Conservation (phyloP, 2,329 filamentous ascomycete species). For the Lomentospora prolificans region DNA sequence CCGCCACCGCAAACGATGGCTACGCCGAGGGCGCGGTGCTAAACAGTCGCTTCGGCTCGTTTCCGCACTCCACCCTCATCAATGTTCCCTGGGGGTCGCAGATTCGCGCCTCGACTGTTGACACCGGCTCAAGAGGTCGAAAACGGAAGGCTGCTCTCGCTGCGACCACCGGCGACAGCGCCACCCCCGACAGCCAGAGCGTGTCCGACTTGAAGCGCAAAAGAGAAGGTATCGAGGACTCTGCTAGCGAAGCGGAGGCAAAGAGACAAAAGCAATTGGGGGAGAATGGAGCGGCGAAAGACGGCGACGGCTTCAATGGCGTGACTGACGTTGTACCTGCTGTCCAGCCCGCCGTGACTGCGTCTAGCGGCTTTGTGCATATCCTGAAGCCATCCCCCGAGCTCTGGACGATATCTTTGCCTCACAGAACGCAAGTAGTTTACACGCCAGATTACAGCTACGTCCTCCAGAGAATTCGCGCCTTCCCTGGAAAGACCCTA, state of each 20-base stretch:
- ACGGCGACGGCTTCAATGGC: background rate
- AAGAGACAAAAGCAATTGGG: conserved; percentile 18
- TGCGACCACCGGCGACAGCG: background rate
- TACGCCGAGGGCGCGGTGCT: conserved; percentile 58
- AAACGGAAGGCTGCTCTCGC: conserved; percentile 41
- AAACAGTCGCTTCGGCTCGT: conserved; percentile 91
- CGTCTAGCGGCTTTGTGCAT: conserved; percentile 64
- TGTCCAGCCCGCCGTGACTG: conserved; percentile 40
- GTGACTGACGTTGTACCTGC: background rate
- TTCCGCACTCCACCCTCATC: conserved; percentile 69
- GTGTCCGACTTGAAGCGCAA: conserved; percentile 21
- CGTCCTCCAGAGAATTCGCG: conserved; percentile 65
- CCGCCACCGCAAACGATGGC: conserved; percentile 33
- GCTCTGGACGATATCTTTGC: conserved; percentile 70
- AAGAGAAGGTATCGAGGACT: conserved; percentile 22
- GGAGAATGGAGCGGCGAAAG: background rate
- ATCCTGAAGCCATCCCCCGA: conserved; percentile 71
- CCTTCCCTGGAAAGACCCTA: conserved; percentile 59
- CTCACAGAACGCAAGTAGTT: conserved; percentile 76
- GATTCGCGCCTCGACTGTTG: conserved; percentile 77
- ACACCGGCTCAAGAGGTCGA: conserved; percentile 80
- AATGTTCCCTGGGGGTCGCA: conserved; percentile 84
- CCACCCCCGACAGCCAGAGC: conserved; percentile 22
- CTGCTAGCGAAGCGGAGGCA: conserved; percentile 16
- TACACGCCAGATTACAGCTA: conserved; percentile 85